These are phyloP conservation scores for Gastrolobium villosum DNA, from an alignment of 306 rosid species.

Conservation along the genomic window DNA sequence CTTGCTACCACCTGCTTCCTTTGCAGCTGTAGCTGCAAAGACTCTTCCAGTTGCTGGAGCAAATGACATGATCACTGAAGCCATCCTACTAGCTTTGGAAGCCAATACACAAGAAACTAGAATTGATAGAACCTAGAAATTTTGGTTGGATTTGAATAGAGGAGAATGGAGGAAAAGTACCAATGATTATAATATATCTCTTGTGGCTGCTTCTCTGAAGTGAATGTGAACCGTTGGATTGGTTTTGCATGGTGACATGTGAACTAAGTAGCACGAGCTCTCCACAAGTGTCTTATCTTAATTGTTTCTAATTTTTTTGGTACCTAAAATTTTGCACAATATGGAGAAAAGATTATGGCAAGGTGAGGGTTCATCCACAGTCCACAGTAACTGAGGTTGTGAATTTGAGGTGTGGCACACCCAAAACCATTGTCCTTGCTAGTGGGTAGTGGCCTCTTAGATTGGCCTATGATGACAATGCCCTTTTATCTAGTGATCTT, in stretches of 20 bases:
- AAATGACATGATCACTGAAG: conserved; percentile 69
- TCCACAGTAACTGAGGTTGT: conserved; percentile 36
- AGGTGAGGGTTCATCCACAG: conserved; percentile 37
- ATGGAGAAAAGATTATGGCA: conserved; percentile 9
- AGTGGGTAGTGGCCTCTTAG: no score
- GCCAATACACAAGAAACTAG: not conserved
- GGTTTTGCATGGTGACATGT: conserved; percentile 22
- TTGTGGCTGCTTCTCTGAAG: conserved; percentile 26
- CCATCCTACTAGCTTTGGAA: conserved; percentile 53
- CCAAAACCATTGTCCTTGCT: conserved; percentile 13
- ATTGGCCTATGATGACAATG: no score
- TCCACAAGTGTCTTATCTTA: conserved; percentile 80
- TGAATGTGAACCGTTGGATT: conserved; percentile 45
- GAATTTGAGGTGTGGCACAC: conserved; percentile 48
- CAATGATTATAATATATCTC: conserved; percentile 46
- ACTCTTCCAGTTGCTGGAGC: conserved; percentile 60
- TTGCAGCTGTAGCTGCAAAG: conserved; percentile 62
- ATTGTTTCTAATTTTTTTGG: conserved; percentile 21
- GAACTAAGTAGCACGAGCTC: conserved; percentile 54
- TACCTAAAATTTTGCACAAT: not conserved
- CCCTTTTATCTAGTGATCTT: not conserved
- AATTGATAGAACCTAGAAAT: not conserved
- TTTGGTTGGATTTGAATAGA: conserved; percentile 32
- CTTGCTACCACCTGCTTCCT: conserved; percentile 66
- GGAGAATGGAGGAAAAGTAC: conserved; percentile 20